A percentile compares a stretch with the other conserved stretches of the same genome.
Evolutionary conservation across 169 alveolate genomes (phyloP).

Genomic region (Plasmodium coatneyi): DNA sequence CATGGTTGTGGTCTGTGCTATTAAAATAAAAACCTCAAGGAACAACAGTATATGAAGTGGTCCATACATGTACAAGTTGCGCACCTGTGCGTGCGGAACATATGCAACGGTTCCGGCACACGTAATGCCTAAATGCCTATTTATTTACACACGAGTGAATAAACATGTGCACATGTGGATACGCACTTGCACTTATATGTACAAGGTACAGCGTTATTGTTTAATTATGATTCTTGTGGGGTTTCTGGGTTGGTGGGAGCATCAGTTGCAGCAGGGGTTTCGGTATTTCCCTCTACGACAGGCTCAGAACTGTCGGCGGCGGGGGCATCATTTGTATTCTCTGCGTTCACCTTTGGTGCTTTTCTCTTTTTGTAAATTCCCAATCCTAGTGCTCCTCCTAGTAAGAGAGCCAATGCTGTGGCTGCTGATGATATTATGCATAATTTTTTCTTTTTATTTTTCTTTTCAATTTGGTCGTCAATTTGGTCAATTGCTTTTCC

Average conservation of each 20-base stretch:
- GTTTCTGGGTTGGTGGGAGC: neutral
- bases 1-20: neutral
- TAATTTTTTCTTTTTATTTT: slow-evolving; percentile 16
- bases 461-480: slow-evolving; percentile 21
- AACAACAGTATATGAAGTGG: neutral
- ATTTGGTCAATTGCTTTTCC: slow-evolving; percentile 26
- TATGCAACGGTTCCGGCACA: neutral
- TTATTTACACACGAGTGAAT: neutral
- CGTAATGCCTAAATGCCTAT: neutral
- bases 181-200: neutral
- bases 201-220: neutral
- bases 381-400: slow-evolving; percentile 25
- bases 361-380: slow-evolving; percentile 7
- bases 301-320: neutral
- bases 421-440: slow-evolving; percentile 23
- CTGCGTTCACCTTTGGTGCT: neutral
- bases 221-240: neutral
- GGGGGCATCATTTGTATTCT: neutral
- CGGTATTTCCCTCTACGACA: neutral
- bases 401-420: slow-evolving; percentile 12
- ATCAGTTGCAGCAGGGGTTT: neutral
- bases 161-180: neutral
- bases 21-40: neutral
- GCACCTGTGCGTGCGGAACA: neutral
- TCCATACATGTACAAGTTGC: neutral